Evolutionary conservation across 139 green algal species (phyloP).

Genomic region (Eudorina sp.): DNA sequence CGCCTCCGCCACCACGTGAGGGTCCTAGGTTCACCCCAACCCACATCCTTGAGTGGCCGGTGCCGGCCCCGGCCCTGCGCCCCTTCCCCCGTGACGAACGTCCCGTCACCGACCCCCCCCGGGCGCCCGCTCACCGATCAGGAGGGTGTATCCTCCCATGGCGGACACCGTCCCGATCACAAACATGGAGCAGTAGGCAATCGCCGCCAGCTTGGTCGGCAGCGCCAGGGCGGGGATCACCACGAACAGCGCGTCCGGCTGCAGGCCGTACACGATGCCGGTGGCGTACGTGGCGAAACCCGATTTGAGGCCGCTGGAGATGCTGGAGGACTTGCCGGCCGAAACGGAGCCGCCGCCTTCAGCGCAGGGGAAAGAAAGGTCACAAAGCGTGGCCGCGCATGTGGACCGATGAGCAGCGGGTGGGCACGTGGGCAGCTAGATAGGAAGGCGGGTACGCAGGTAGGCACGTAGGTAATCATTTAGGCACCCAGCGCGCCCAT

Average conservation of each 20-base stretch:
- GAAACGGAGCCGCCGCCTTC: conserved; percentile 44
- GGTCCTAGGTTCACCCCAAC: no score
- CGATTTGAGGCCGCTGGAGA: conserved; percentile 15
- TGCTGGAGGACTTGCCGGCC: neutral
- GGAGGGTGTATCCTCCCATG: conserved; percentile 95
- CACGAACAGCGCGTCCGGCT: conserved; percentile 97
- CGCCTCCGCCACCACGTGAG: no score
- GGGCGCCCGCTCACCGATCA: conserved; percentile 76
- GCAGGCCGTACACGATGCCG: conserved; percentile 96
- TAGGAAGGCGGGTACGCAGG: no score
- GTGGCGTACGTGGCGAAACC: conserved; percentile 88
- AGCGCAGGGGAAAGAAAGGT: no score
- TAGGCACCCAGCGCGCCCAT: neutral
- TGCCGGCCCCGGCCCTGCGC: no score
- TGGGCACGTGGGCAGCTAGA: no score
- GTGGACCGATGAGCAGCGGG: no score
- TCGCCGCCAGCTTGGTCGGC: conserved; percentile 88
- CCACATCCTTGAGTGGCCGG: no score
- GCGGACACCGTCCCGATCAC: conserved; percentile 94
- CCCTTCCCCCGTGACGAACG: no score
- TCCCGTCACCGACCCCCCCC: no score
- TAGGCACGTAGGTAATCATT: no score
- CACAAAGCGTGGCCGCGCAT: no score
- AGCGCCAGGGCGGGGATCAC: conserved; percentile 96
- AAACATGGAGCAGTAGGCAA: conserved; percentile 95